Evolutionary conservation across 129 eudicot species (phyloP), one percentile per base, ranked within the genome.

Genomic region (Flaveria bidentis): DNA sequence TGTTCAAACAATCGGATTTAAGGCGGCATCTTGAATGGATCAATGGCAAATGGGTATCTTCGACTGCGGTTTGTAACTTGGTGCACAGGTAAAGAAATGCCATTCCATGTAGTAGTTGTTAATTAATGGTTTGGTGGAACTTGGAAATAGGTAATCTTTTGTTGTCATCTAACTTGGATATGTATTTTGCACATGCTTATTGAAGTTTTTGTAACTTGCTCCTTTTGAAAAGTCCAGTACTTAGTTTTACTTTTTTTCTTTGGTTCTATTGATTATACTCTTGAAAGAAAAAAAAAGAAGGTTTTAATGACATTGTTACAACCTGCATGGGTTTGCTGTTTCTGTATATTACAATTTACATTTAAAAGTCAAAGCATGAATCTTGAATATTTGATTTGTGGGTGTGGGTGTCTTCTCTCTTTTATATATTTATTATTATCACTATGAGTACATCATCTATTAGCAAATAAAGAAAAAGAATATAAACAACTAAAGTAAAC

Each of bases 1-100:
- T 80, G 70, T 89, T 94, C 28, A 57, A 74, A 51, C 86, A 77
- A n/a, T 67, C 84, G 5, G 85, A 86, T 13, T 65, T 94, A 60
- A 86, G 98, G 85, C 81, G 80, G 45, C 98, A 94, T 85, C 87
- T 84, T 58, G 92, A 94, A 15, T 91, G 99, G 99, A 81, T 85
- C 60, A 69, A 85, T 78, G 96, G 91, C 22, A 86, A 91, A 80
- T 94, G 99, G 99, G 83, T 82, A 18, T 76, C 76, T n/a, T 71
- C 87, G 68, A 67, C 86, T 15, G 73, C 71, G 93, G 97, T 90
- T 71, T 71, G 84, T 46, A 67, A 67, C 5, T 56, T 47, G 17
- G 44, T 66, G 18, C 39, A 25, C 25, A 78, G 52, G 65, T 63
- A 67, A 69, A 71, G 77, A 46, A 8, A 61, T 28, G n/a, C 1